These are phyloP conservation scores for Mycogone perniciosa DNA, from an alignment of 2,329 filamentous ascomycete species.

Conservation along the genomic window DNA sequence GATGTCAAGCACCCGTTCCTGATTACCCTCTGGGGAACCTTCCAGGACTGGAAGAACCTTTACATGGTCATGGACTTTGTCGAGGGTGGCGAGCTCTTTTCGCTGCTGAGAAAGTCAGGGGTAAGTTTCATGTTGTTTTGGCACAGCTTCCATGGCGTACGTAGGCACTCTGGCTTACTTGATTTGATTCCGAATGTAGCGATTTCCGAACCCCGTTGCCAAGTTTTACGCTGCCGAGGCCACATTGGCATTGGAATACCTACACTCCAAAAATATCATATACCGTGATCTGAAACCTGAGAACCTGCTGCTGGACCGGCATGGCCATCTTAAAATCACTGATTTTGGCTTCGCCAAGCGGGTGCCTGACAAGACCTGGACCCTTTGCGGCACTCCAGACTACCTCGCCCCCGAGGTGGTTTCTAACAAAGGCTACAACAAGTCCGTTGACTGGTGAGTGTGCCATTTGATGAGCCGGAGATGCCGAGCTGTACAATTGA, in stretches of 20 bases:
- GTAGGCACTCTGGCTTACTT: neutral
- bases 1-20: constrained; percentile 97
- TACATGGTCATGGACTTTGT: constrained; percentile 99
- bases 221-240: constrained; percentile 99
- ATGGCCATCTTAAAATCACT: constrained; percentile 93
- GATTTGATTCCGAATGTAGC: constrained; percentile 44
- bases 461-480: neutral
- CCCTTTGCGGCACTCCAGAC: constrained; percentile 92
- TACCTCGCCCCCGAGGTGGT: constrained; percentile 97
- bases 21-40: constrained; percentile 97
- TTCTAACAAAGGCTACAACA: constrained; percentile 99
- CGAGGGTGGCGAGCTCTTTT: constrained; percentile 95
- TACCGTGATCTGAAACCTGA: constrained; percentile 97
- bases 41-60: constrained; percentile 88
- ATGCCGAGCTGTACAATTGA: constrained; percentile 6
- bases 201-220: constrained; percentile 95
- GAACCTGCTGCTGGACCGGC: constrained; percentile 83
- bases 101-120: constrained; percentile 88
- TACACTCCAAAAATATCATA: constrained; percentile 92
- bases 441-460: constrained; percentile 96
- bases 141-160: neutral
- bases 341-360: constrained; percentile 99
- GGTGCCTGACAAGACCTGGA: constrained; percentile 98
- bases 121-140: constrained; percentile 36
- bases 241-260: constrained; percentile 87